Evolutionary conservation across 352 stramenopile genomes (phyloP).

Genomic region (Phytophthora aleatoria): DNA sequence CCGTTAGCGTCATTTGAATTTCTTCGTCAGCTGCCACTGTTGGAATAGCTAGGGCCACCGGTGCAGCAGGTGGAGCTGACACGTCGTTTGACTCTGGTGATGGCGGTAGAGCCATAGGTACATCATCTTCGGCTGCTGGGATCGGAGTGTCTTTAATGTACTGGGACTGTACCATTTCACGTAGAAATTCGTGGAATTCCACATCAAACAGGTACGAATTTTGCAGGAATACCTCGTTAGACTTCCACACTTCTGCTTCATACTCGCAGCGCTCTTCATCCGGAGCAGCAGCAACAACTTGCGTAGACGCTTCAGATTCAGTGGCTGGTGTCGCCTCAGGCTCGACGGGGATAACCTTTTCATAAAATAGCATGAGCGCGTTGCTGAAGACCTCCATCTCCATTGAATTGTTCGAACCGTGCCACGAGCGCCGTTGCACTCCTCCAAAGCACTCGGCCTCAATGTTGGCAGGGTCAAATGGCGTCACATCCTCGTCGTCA

Average conservation of each 20-base stretch:
- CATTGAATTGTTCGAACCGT: slow-evolving; percentile 95
- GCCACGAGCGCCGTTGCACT: slow-evolving; percentile 92
- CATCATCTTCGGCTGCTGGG: slow-evolving; percentile 16
- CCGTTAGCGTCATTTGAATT: slow-evolving; percentile 70
- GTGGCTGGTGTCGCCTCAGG: slow-evolving; percentile 27
- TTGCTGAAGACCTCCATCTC: slow-evolving; percentile 99
- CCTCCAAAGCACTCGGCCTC: slow-evolving; percentile 99
- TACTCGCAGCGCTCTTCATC: slow-evolving; percentile 76
- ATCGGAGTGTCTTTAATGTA: slow-evolving; percentile 63
- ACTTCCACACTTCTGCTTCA: slow-evolving; percentile 91
- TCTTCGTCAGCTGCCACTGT: slow-evolving; percentile 45
- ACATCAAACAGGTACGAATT: slow-evolving; percentile 96
- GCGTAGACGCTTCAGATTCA: slow-evolving; percentile 13
- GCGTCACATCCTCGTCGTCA: slow-evolving; percentile 98
- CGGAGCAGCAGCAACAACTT: slow-evolving; percentile 28
- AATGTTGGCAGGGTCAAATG: slow-evolving; percentile 96
- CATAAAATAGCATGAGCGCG: slow-evolving; percentile 99
- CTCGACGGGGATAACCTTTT: slow-evolving; percentile 91
- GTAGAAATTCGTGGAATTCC: slow-evolving; percentile 96
- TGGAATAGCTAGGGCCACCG: slow-evolving; percentile 26
- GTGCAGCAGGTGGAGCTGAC: slow-evolving; percentile 26
- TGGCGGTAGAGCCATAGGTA: slow-evolving; percentile 29
- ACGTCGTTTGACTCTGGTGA: slow-evolving; percentile 13
- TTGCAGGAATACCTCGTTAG: slow-evolving; percentile 94
- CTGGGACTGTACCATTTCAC: slow-evolving; percentile 86